phyloP scores from a whole-genome alignment of 139 green algal genomes.

The Tetratostichococcus sp. region DNA sequence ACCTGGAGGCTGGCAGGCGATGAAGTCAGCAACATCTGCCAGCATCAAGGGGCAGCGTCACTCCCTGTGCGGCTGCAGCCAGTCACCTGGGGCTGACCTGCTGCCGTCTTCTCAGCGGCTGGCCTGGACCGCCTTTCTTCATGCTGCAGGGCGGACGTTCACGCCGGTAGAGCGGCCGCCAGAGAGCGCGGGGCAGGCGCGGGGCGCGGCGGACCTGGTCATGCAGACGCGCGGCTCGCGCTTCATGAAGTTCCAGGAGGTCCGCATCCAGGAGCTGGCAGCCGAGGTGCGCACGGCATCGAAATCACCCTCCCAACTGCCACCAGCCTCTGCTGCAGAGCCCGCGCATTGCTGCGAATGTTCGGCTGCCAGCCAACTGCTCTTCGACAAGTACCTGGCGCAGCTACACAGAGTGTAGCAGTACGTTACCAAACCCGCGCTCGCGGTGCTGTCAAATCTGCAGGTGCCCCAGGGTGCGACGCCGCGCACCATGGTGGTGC shows the following conservation, averaged over 20 bases:
- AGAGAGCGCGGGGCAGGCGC: conserved; percentile 18
- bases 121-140: too few species aligned
- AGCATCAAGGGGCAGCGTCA: too few species aligned
- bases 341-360: too few species aligned
- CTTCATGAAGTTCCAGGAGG: conserved; percentile 94
- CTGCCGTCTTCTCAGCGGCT: conserved; percentile 11
- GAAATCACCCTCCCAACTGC: too few species aligned
- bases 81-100: background rate
- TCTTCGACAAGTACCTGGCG: too few species aligned
- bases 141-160: conserved; percentile 61
- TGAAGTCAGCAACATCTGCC: too few species aligned
- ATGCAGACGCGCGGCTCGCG: conserved; percentile 83
- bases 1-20: too few species aligned
- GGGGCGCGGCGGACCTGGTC: conserved; percentile 28
- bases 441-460: conserved; percentile 32
- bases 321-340: too few species aligned
- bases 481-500: conserved; percentile 83
- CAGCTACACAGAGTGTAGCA: too few species aligned
- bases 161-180: conserved; percentile 62
- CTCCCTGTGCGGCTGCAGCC: too few species aligned
- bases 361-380: too few species aligned
- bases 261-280: conserved; percentile 62
- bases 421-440: too few species aligned
- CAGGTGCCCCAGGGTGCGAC: conserved; percentile 93
- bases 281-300: conserved; percentile 27